Evolutionary conservation across 371 early-diverging fungal genomes (phyloP).

Genomic region (Parasitella parasitica): DNA sequence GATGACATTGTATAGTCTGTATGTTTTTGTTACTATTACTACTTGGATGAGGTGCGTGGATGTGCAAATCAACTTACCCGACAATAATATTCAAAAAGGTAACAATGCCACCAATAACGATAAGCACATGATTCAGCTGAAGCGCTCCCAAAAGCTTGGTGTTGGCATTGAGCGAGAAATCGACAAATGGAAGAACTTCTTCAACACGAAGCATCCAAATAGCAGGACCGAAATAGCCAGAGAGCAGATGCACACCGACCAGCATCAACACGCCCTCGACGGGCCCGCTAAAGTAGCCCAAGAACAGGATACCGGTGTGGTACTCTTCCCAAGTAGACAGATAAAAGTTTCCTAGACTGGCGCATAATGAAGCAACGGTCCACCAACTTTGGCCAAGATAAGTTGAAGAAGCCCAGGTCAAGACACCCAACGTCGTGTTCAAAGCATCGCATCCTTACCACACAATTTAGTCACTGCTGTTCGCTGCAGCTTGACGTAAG

Average conservation of each 20-base stretch:
- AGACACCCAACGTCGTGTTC: constrained; percentile 68
- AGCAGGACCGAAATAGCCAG: constrained; percentile 57
- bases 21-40: not conserved
- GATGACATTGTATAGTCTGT: constrained; percentile 33
- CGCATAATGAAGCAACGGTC: constrained; percentile 53
- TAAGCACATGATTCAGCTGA: constrained; percentile 63
- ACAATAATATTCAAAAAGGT: constrained; percentile 60
- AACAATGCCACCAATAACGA: constrained; percentile 55
- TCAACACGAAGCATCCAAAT: constrained; percentile 39
- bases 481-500: not conserved
- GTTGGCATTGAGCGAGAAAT: constrained; percentile 17
- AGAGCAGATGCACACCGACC: constrained; percentile 60
- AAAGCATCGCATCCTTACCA: constrained; percentile 93
- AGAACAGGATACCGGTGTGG: constrained; percentile 88
- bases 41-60: not conserved
- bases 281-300: constrained; percentile 94
- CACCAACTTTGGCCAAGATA: constrained; percentile 81
- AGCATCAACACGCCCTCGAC: constrained; percentile 92
- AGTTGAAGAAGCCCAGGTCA: constrained; percentile 66
- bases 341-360: constrained; percentile 86
- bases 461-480: not conserved
- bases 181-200: constrained; percentile 29
- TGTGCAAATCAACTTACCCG: constrained; percentile 38
- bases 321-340: constrained; percentile 96
- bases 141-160: constrained; percentile 47